These are phyloP conservation scores for Salix suchowensis DNA, from an alignment of 345 rosid genomes.

Conservation along the genomic window DNA sequence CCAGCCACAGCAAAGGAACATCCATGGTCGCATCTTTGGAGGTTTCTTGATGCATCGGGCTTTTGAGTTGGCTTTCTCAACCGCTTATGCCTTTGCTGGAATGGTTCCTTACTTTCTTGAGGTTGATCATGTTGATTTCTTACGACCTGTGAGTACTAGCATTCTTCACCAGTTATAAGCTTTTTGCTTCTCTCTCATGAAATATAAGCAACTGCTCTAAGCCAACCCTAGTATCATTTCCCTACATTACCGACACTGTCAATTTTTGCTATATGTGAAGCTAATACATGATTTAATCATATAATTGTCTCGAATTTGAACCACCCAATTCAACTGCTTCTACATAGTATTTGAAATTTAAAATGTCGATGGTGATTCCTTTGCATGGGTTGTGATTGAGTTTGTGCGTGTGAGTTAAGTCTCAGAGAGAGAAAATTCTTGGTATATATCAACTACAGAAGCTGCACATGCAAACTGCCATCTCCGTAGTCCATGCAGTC, in stretches of 20 bases:
- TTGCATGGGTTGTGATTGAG: not conserved
- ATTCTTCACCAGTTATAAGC: not conserved
- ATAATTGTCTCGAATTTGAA: not conserved
- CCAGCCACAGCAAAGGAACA: conserved; percentile 84
- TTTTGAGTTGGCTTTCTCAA: conserved; percentile 81
- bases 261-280: not conserved
- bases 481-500: not conserved
- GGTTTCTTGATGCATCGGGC: conserved; percentile 81
- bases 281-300: not conserved
- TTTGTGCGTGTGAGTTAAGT: not conserved
- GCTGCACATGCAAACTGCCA: not conserved
- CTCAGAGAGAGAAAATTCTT: not conserved
- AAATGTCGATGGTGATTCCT: not conserved
- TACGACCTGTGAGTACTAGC: conserved; percentile 61
- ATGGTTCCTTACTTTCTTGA: conserved; percentile 70
- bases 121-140: conserved; percentile 87
- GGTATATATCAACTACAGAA: not conserved
- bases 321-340: not conserved
- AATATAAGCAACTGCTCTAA: not conserved
- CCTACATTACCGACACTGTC: not conserved
- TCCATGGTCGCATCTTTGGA: conserved; percentile 77
- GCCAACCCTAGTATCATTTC: not conserved
- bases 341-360: not conserved
- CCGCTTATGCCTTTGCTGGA: conserved; percentile 84
- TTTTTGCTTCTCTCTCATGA: not conserved